A percentile compares a stretch with the other conserved stretches of the same genome.
Evolutionary conservation across 345 rosid genomes (phyloP).

Genomic region (Sonneratia alba): DNA sequence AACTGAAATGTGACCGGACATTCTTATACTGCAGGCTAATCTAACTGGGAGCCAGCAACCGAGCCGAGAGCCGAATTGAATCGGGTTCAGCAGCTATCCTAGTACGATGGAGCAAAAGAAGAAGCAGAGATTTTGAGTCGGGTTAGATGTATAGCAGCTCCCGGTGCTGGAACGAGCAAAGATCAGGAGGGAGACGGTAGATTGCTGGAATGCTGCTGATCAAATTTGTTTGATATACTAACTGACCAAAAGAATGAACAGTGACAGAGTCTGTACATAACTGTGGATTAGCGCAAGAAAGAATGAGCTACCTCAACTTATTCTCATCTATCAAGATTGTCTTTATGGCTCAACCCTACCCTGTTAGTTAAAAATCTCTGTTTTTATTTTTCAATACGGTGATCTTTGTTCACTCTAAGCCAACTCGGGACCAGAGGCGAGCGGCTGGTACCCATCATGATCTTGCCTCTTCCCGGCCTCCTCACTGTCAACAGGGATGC

Average conservation of each 20-base stretch:
- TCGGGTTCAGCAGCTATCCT: background rate
- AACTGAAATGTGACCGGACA: too few relatives aligned
- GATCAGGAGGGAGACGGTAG: too few relatives aligned
- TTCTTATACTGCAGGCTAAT: too few relatives aligned
- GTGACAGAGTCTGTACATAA: background rate
- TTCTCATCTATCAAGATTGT: background rate
- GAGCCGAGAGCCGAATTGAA: too few relatives aligned
- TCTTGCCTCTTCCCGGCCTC: conserved; percentile 29
- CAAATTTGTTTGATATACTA: background rate
- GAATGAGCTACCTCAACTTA: background rate
- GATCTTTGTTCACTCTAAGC: conserved; percentile 13
- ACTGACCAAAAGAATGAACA: background rate
- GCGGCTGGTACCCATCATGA: conserved; percentile 65
- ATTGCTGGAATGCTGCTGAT: too few relatives aligned
- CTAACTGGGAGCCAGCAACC: too few relatives aligned
- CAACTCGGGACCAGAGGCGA: conserved; percentile 64
- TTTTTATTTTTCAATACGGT: background rate
- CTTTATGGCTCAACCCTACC: background rate
- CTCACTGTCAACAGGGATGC: conserved; percentile 50
- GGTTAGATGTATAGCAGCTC: background rate
- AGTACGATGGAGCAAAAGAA: background rate
- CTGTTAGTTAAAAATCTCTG: background rate
- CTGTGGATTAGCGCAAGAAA: background rate
- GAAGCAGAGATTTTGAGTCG: background rate
- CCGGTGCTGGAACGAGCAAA: too few relatives aligned